Evolutionary conservation across 257 asterid species (phyloP).

Genomic region (Rehmannia glutinosa): DNA sequence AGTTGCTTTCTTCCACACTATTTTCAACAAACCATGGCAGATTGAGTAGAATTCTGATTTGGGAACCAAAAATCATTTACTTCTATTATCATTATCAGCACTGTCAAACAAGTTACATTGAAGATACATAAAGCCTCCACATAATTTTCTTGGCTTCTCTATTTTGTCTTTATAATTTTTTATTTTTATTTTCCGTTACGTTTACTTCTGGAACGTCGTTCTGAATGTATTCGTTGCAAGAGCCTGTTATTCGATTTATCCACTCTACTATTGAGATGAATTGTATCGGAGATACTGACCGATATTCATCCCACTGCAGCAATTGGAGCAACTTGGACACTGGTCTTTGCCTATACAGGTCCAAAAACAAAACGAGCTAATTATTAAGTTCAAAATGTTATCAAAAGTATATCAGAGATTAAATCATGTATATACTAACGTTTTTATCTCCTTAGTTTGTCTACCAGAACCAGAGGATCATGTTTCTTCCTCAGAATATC

Average conservation of each 20-base stretch:
- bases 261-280: too few relatives aligned
- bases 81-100: not conserved
- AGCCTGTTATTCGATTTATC: too few relatives aligned
- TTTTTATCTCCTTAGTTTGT: not conserved
- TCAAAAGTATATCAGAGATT: not conserved
- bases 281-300: too few relatives aligned
- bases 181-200: not conserved
- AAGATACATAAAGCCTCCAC: not conserved
- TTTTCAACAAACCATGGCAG: too few relatives aligned
- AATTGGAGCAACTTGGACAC: too few relatives aligned
- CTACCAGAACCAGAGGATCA: constrained; percentile 1
- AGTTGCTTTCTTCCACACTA: too few relatives aligned
- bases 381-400: not conserved
- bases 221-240: too few relatives aligned
- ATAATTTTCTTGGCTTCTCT: not conserved
- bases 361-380: too few relatives aligned
- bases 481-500: constrained; percentile 13
- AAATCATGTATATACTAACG: not conserved
- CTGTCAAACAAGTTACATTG: constrained; percentile 4
- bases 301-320: too few relatives aligned
- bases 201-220: not conserved
- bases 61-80: not conserved
- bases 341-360: too few relatives aligned
- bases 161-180: not conserved
- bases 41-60: too few relatives aligned